Conservation (phyloP, 1,284 basidiomycete species). For the Heterobasidion parviporum region DNA sequence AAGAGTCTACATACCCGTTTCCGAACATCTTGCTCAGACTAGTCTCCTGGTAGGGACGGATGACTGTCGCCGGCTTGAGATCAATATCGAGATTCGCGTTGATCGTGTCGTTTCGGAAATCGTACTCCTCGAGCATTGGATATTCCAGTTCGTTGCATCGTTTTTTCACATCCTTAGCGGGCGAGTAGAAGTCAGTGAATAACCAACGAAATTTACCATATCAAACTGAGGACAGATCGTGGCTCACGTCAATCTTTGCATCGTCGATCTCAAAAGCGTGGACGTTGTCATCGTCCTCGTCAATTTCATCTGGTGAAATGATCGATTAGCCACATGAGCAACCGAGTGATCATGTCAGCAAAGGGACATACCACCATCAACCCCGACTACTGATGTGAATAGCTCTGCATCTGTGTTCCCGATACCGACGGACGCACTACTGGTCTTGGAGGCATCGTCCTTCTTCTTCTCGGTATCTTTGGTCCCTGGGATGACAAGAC, state of each 20-base stretch:
- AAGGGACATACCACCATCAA: constrained; percentile 65
- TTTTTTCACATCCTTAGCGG: constrained; percentile 76
- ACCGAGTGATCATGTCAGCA: background rate
- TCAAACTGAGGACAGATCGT: background rate
- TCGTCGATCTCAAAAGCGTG: constrained; percentile 94
- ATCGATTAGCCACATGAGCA: constrained; percentile 5
- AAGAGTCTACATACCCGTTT: constrained; percentile 53
- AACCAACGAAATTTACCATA: background rate
- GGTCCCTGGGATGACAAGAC: constrained; percentile 81
- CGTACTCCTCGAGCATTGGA: constrained; percentile 96
- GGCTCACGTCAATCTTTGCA: constrained; percentile 78
- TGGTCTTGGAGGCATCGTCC: constrained; percentile 33
- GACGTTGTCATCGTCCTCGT: constrained; percentile 93
- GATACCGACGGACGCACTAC: constrained; percentile 22
- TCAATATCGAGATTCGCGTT: constrained; percentile 96
- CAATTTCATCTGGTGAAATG: constrained; percentile 71
- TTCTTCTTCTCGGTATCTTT: constrained; percentile 62
- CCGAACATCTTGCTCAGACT: constrained; percentile 98
- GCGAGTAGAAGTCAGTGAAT: background rate
- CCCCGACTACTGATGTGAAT: constrained; percentile 87
- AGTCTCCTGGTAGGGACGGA: constrained; percentile 96
- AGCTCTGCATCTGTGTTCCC: constrained; percentile 58
- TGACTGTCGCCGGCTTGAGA: constrained; percentile 92
- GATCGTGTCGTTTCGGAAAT: constrained; percentile 91
- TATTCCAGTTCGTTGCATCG: constrained; percentile 92